A percentile compares a stretch with the other conserved stretches of the same genome.
Conservation (phyloP, 805 yeast species). For the Metschnikowia drakensbergensis region DNA sequence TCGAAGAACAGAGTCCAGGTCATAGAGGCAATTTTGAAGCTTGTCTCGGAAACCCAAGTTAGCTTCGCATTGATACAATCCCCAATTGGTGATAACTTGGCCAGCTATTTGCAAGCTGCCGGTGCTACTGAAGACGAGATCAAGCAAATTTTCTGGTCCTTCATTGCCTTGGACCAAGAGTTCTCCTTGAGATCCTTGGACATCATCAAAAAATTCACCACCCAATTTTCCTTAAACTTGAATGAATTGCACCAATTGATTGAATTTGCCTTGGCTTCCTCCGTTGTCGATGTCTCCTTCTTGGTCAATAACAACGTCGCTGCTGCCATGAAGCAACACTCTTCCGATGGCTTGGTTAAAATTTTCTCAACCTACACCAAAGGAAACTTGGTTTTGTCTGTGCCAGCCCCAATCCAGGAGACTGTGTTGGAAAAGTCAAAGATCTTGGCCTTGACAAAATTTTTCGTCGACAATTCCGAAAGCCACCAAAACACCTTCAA, state of each 20-base stretch:
- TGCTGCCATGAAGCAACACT: slow-evolving; percentile 26
- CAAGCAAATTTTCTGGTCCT: slow-evolving; percentile 34
- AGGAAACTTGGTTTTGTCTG: slow-evolving; percentile 31
- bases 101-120: slow-evolving; percentile 33
- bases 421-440: slow-evolving; percentile 34
- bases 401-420: slow-evolving; percentile 21
- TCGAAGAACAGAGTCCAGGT: slow-evolving; percentile 31
- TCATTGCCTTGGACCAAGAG: slow-evolving; percentile 32
- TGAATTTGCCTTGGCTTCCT: slow-evolving; percentile 34
- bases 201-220: slow-evolving; percentile 35
- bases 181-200: slow-evolving; percentile 30
- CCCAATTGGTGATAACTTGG: slow-evolving; percentile 36
- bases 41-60: slow-evolving; percentile 27
- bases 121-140: slow-evolving; percentile 29
- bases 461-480: slow-evolving; percentile 27
- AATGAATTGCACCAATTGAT: slow-evolving; percentile 31
- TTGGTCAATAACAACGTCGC: slow-evolving; percentile 41
- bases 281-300: slow-evolving; percentile 39
- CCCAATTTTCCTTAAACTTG: slow-evolving; percentile 20
- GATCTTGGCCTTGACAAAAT: slow-evolving; percentile 39
- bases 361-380: slow-evolving; percentile 32
- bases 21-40: slow-evolving; percentile 29
- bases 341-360: slow-evolving; percentile 25
- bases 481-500: slow-evolving; percentile 27
- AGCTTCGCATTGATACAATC: slow-evolving; percentile 32